These are phyloP conservation scores for Haplosporangium sp. DNA, from an alignment of 371 early-diverging fungal genomes.

Conservation along the genomic window DNA sequence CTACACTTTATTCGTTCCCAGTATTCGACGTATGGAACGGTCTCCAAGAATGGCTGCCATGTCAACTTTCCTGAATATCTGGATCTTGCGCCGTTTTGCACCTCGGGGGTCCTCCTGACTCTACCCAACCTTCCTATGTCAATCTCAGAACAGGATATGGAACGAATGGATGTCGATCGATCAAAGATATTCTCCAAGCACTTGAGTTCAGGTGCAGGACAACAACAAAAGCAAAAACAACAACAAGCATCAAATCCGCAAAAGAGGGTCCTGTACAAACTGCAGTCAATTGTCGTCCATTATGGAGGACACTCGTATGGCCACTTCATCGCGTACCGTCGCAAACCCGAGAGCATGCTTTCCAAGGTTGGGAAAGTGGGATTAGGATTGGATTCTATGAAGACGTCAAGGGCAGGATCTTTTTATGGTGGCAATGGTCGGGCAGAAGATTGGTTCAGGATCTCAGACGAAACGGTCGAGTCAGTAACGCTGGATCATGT, in stretches of 20 bases:
- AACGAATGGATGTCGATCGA: slow-evolving; percentile 13
- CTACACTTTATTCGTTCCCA: slow-evolving; percentile 87
- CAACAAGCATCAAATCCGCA: slow-evolving; percentile 10
- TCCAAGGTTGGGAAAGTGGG: slow-evolving; percentile 40
- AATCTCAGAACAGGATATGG: slow-evolving; percentile 32
- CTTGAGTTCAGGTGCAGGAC: background rate
- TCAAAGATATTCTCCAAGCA: slow-evolving; percentile 11
- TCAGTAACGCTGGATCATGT: slow-evolving; percentile 78
- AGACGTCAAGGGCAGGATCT: slow-evolving; percentile 49
- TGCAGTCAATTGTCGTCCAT: slow-evolving; percentile 90
- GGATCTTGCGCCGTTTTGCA: slow-evolving; percentile 75
- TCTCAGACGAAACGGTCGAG: slow-evolving; percentile 92
- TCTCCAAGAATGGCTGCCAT: slow-evolving; percentile 79
- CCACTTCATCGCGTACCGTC: slow-evolving; percentile 92
- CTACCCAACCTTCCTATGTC: slow-evolving; percentile 61
- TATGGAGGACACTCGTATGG: slow-evolving; percentile 92
- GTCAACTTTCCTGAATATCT: slow-evolving; percentile 79
- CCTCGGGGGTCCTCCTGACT: slow-evolving; percentile 64
- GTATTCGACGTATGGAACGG: slow-evolving; percentile 70
- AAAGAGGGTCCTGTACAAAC: slow-evolving; percentile 65
- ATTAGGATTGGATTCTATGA: slow-evolving; percentile 45
- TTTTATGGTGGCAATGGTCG: slow-evolving; percentile 61
- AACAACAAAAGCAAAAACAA: slow-evolving; percentile 1
- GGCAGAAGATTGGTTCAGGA: slow-evolving; percentile 77
- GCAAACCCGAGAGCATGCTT: slow-evolving; percentile 66